Evolutionary conservation across 2,329 filamentous ascomycete genomes (phyloP), one percentile per base, ranked within the genome.

Genomic region (Stagonosporopsis cucurbitacearum): DNA sequence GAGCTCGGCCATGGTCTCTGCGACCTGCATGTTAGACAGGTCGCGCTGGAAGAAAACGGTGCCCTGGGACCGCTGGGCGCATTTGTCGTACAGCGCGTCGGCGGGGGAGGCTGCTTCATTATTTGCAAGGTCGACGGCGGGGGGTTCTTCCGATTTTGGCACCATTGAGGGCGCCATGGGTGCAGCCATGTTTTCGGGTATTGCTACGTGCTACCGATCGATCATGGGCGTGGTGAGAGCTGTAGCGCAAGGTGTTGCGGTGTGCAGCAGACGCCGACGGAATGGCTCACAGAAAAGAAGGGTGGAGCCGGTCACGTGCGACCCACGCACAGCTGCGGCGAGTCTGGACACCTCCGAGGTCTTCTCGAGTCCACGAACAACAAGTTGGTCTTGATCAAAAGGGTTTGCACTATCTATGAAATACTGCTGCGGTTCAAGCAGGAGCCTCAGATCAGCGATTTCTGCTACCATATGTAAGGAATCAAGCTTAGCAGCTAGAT

Each of bases 31-130:
- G 35, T 70, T 71, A 22, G 68, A 69, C 22, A 77, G 60, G 28
- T 77, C 75, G 58, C 72, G 71, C 66, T 77, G 75, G 62, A 73
- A 74, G 65, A 76, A 77, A 46, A 75, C 62, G 35, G 74, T 75
- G 58, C 69, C 73, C 25, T 70, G 59, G 5, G 69, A 65, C 45
- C 66, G 55, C 49, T 71, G 59, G 28, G 69, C 70, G 66, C 75
- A 76, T 67, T 70, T 73, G 49, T 75, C 68, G 68, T 77, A 77
- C 25, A 77, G 70, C 45, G 65, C 59, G 33, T 76, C 72, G 48
- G 64, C 67, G 58, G 65, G 65, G 45, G 54, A 62, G 48, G 49
- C 45, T 37, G 47, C 54, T 42, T 64, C 59, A 12, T 58, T 58
- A 36, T 55, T 42, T 32, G 40, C 54, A 32, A 53, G 17, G 28